phyloP scores from a whole-genome alignment of 2,329 filamentous ascomycete genomes.

The Botrytis tulipae region DNA sequence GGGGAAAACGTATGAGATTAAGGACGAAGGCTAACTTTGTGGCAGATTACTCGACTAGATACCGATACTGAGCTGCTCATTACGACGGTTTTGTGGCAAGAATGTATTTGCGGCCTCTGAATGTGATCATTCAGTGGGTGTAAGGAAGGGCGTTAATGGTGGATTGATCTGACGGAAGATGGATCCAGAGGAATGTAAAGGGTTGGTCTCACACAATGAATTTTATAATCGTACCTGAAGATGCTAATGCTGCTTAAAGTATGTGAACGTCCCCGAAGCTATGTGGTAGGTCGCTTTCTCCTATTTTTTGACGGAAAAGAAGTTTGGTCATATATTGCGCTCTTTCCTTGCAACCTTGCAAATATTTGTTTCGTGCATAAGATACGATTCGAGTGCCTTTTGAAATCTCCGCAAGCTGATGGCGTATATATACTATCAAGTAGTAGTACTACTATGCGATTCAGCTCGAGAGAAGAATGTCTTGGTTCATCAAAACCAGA shows the following conservation, averaged over 20 bases:
- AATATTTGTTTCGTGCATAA: not conserved
- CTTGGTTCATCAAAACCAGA: not conserved
- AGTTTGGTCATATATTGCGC: not conserved
- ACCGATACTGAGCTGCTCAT: conserved; percentile 54
- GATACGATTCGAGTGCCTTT: not conserved
- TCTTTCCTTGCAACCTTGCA: not conserved
- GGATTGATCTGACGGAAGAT: conserved; percentile 7
- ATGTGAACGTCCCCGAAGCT: conserved; percentile 7
- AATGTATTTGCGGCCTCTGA: not conserved
- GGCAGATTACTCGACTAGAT: conserved; percentile 62
- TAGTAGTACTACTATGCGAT: not conserved
- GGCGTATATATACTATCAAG: not conserved
- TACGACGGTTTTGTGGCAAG: not conserved
- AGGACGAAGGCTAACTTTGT: conserved; percentile 19
- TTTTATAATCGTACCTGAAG: conserved; percentile 25
- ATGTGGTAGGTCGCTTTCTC: not conserved
- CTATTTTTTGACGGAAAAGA: not conserved
- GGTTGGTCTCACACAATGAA: conserved; percentile 41
- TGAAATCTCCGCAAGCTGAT: not conserved
- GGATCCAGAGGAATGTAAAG: conserved; percentile 26
- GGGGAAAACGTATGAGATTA: too few species aligned
- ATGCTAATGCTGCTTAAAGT: conserved; percentile 30
- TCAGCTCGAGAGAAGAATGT: not conserved
- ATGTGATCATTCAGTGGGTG: not conserved
- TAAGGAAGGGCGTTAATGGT: conserved; percentile 21